phyloP scores from a whole-genome alignment of 176 grass and related monocot species.

The Cocos nucifera region DNA sequence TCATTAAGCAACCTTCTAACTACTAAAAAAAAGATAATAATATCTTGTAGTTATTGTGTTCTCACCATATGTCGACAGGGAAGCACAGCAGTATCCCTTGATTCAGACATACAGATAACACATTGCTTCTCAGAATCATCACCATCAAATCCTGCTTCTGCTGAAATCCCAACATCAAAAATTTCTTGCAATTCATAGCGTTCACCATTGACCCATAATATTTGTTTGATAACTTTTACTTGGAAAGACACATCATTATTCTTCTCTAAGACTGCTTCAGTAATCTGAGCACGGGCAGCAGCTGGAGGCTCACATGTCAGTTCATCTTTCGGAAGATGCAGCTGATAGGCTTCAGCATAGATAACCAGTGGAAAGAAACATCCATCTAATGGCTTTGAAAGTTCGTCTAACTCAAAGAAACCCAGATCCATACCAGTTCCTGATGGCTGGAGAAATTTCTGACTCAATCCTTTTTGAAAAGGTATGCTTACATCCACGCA shows the following conservation, averaged over 20 bases:
- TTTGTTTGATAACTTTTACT: conserved; percentile 92
- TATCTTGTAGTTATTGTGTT: not conserved
- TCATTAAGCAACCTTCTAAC: too few species aligned
- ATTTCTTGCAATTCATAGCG: conserved; percentile 89
- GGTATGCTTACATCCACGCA: conserved; percentile 38
- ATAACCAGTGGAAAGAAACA: conserved; percentile 60
- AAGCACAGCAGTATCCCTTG: conserved; percentile 74
- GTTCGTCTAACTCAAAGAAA: conserved; percentile 87
- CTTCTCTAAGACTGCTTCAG: conserved; percentile 77
- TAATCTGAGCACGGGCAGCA: conserved; percentile 62
- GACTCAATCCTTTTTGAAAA: conserved; percentile 59
- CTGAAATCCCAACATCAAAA: conserved; percentile 60
- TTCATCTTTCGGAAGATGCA: conserved; percentile 17
- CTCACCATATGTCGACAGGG: conserved; percentile 97
- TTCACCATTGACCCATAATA: conserved; percentile 61
- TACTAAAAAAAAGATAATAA: too few species aligned
- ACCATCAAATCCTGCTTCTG: conserved; percentile 46
- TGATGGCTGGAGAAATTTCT: conserved; percentile 68
- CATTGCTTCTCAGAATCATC: conserved; percentile 75
- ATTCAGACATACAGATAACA: conserved; percentile 93
- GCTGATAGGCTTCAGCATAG: conserved; percentile 48
- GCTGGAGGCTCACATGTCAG: not conserved
- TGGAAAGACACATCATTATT: conserved; percentile 44
- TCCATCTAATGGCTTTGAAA: conserved; percentile 61
- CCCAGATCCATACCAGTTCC: conserved; percentile 77